Percentiles rank a stretch among this genome's conserved stretches.
Evolutionary conservation across 148 eudicot genomes (phyloP).

Genomic region (Polygonum maritimum): DNA sequence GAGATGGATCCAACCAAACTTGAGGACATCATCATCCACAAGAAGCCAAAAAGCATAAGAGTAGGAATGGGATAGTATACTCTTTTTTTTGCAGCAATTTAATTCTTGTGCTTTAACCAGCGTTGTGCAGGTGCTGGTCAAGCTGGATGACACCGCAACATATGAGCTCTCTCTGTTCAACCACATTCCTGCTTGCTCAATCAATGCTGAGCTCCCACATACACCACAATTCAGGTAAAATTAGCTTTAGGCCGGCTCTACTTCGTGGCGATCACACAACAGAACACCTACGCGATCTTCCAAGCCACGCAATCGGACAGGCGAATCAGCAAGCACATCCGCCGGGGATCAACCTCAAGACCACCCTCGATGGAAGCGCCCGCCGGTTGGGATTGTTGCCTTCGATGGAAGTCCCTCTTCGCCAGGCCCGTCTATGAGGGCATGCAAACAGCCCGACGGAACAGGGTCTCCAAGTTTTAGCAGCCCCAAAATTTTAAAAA

Average conservation of each 20-base stretch:
- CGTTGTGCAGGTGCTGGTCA: conserved; percentile 42
- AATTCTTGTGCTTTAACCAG: conserved; percentile 24
- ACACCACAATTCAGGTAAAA: conserved; percentile 76
- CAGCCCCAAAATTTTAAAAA: no score
- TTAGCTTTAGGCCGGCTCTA: conserved; percentile 20
- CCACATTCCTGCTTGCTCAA: conserved; percentile 37
- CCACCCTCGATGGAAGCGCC: no score
- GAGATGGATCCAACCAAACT: neutral
- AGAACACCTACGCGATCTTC: conserved; percentile 39
- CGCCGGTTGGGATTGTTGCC: no score
- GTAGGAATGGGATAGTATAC: neutral
- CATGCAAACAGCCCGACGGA: no score
- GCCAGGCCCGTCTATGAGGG: no score
- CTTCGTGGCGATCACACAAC: conserved; percentile 31
- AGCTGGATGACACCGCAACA: conserved; percentile 31
- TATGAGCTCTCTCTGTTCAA: conserved; percentile 23
- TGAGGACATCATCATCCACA: conserved; percentile 4
- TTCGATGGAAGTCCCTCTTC: no score
- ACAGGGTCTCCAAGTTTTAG: no score
- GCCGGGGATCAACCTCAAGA: no score
- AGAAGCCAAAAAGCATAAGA: neutral
- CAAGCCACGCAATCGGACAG: conserved; percentile 71
- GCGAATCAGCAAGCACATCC: conserved; percentile 21
- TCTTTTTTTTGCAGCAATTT: neutral
- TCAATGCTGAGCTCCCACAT: conserved; percentile 52